Evolutionary conservation across 2,329 filamentous ascomycete genomes (phyloP).

Genomic region (Colletotrichum coccodes): DNA sequence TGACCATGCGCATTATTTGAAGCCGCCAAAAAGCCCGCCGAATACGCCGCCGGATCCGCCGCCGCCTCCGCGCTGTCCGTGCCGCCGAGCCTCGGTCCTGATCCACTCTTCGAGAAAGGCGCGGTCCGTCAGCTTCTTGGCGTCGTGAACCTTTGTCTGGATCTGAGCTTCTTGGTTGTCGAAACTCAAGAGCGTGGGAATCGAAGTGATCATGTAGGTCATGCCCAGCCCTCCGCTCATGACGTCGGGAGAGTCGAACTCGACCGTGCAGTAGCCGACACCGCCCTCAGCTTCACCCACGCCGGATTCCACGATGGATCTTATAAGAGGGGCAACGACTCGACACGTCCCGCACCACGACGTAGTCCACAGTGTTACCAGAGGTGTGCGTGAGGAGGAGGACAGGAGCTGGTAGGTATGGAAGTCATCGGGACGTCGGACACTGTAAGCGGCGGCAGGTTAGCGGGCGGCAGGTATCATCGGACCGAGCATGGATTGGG

Average conservation of each 20-base stretch:
- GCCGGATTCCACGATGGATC: constrained; percentile 58
- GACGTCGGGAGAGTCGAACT: constrained; percentile 68
- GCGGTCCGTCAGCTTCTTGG: constrained; percentile 57
- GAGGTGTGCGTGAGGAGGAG: constrained; percentile 61
- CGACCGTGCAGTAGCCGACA: constrained; percentile 63
- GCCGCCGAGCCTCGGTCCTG: constrained; percentile 57
- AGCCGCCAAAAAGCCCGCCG: constrained; percentile 53
- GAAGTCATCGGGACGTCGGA: constrained; percentile 65
- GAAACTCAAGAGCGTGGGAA: constrained; percentile 69
- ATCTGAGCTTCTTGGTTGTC: constrained; percentile 63
- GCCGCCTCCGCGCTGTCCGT: constrained; percentile 55
- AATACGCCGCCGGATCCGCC: constrained; percentile 49
- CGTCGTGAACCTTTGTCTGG: constrained; percentile 60
- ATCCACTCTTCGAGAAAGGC: constrained; percentile 66
- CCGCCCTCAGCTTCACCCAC: constrained; percentile 66
- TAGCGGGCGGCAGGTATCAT: not conserved
- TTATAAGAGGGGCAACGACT: constrained; percentile 59
- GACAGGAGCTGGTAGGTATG: constrained; percentile 65
- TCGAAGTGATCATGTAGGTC: constrained; percentile 66
- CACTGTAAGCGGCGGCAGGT: constrained; percentile 46
- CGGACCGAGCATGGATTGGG: not conserved
- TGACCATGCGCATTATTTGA: constrained; percentile 13
- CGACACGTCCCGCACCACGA: constrained; percentile 67
- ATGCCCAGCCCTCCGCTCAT: constrained; percentile 59
- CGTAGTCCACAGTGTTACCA: constrained; percentile 70